phyloP scores from a whole-genome alignment of 176 grass and related monocot species.

The Cenchrus purpureus region DNA sequence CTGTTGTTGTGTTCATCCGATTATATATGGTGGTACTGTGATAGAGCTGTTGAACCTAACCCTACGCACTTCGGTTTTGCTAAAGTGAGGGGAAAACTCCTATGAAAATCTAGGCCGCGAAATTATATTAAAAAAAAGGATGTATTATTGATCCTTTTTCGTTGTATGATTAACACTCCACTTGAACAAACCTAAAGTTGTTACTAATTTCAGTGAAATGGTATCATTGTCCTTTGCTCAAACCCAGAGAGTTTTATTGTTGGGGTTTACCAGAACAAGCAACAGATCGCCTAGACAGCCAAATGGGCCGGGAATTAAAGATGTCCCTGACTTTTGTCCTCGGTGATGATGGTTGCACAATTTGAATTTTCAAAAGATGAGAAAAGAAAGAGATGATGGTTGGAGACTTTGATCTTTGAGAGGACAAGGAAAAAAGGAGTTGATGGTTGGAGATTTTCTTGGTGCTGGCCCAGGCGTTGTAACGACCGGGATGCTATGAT shows the following conservation, averaged over 20 bases:
- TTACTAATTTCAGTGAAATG: not conserved
- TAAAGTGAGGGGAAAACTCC: slow-evolving; percentile 9
- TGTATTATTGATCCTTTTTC: slow-evolving; percentile 5
- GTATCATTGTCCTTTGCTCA: not conserved
- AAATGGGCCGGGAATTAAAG: slow-evolving; percentile 3
- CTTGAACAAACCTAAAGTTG: slow-evolving; percentile 14
- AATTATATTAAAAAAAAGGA: not conserved
- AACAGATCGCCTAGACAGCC: slow-evolving; percentile 5
- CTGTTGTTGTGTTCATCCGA: not conserved
- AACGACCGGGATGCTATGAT: slow-evolving; percentile 10
- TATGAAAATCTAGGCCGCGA: not conserved
- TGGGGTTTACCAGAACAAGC: not conserved
- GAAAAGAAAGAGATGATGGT: slow-evolving; percentile 8
- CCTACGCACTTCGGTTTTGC: not conserved
- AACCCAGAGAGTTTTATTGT: not conserved
- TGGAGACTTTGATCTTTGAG: slow-evolving; percentile 9
- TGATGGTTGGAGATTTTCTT: slow-evolving; percentile 29
- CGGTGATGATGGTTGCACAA: slow-evolving; percentile 3
- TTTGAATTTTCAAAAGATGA: slow-evolving; percentile 23
- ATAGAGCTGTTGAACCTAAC: slow-evolving; percentile 47
- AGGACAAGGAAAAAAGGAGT: not conserved
- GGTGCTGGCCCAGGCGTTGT: slow-evolving; percentile 11
- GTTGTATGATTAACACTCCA: not conserved
- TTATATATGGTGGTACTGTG: not conserved
- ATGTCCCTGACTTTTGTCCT: slow-evolving; percentile 10